A percentile compares a stretch with the other conserved stretches of the same genome.
phyloP scores from a whole-genome alignment of 2,329 filamentous ascomycete genomes.

The Neofusicoccum kwambonambiense region DNA sequence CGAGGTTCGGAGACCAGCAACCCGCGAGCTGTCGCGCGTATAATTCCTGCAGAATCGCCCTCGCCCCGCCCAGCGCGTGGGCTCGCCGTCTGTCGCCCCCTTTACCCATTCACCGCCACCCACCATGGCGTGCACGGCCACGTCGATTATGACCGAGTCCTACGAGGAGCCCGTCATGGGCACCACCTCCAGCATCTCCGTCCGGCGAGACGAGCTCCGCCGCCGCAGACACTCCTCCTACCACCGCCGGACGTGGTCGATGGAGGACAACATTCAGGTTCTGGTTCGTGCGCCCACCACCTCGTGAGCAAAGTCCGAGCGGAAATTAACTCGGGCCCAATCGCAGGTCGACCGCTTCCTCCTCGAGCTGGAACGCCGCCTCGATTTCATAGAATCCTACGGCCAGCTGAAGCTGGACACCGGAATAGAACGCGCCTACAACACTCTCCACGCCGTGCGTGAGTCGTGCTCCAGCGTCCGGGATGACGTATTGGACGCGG shows the following conservation, averaged over 20 bases:
- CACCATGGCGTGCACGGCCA: slow-evolving; percentile 28
- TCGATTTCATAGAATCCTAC: slow-evolving; percentile 87
- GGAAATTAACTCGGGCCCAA: slow-evolving; percentile 24
- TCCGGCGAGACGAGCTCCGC: slow-evolving; percentile 32
- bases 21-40: background rate
- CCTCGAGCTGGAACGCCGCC: slow-evolving; percentile 77
- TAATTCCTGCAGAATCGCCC: background rate
- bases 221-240: slow-evolving; percentile 50
- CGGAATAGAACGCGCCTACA: slow-evolving; percentile 79
- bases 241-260: slow-evolving; percentile 42
- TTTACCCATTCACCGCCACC: background rate
- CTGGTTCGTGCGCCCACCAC: slow-evolving; percentile 31
- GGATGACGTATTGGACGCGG: slow-evolving; percentile 84
- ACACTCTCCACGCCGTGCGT: slow-evolving; percentile 81
- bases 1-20: background rate
- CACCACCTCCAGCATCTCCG: slow-evolving; percentile 37
- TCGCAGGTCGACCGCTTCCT: slow-evolving; percentile 74
- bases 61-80: background rate
- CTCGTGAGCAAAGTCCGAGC: slow-evolving; percentile 9
- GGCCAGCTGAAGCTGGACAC: slow-evolving; percentile 80
- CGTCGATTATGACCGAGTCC: slow-evolving; percentile 29
- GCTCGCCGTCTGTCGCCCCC: background rate
- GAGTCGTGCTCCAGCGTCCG: slow-evolving; percentile 87
- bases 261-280: slow-evolving; percentile 50
- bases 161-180: slow-evolving; percentile 46